Evolutionary conservation across 148 eudicot genomes (phyloP).

Genomic region (Vaccinium myrtillus): DNA sequence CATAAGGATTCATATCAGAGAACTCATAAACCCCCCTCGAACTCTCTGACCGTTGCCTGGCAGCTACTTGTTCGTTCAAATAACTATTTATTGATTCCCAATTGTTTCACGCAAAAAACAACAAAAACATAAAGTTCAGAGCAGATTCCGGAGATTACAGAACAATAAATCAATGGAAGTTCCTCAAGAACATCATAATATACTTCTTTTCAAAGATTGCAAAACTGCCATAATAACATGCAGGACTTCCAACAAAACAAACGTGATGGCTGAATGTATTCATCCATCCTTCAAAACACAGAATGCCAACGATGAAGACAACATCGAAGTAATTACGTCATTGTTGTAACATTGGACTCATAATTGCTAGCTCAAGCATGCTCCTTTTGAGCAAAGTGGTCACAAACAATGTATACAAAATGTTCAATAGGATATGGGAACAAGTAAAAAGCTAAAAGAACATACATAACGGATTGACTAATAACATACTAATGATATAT

Average conservation of each 20-base stretch:
- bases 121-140: neutral
- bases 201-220: neutral
- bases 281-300: neutral
- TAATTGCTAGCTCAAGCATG: neutral
- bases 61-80: slow-evolving; percentile 68
- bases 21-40: slow-evolving; percentile 81
- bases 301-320: neutral
- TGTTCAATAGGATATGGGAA: neutral
- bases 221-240: neutral
- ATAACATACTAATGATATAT: neutral
- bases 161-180: neutral
- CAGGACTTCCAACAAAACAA: neutral
- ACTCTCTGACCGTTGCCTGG: slow-evolving; percentile 48
- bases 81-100: slow-evolving; percentile 44
- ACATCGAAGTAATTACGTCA: neutral
- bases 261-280: neutral
- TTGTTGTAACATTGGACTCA: neutral
- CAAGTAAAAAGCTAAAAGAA: neutral
- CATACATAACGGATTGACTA: neutral
- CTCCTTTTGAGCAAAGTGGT: neutral
- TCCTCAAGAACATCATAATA: neutral
- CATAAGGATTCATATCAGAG: slow-evolving; percentile 96
- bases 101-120: slow-evolving; percentile 7
- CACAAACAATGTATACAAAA: neutral
- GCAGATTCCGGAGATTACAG: neutral